Base-by-base conservation (phyloP, 2,329 filamentous ascomycete genomes). In the Lachnellula subtilissima region DNA sequence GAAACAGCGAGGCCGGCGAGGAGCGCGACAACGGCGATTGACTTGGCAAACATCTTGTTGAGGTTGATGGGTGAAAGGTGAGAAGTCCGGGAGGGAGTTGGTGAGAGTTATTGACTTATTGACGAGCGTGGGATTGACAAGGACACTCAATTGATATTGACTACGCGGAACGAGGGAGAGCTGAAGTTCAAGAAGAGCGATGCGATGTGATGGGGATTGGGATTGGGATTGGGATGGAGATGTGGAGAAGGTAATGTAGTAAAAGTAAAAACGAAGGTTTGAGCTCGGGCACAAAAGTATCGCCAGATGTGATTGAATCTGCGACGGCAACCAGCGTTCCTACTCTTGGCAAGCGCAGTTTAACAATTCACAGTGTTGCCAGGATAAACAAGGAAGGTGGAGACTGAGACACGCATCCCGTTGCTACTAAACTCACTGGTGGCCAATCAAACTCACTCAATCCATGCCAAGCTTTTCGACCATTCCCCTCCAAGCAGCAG, bases 31-130 rank as follows among this genome's bases (percentile, higher is more conserved):
- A 61, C 63, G 57, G 65, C 57, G 17, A 59, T 51, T 11, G 66
- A 64, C 25, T 64, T 66, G 56, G 57, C 58, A 49, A 67, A 60
- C 69, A 70, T 70, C 54, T 63, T 66, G 58, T 60, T 25, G 42
- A 48, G 35, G 39, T 60, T 25, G 42, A 51, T 25, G 39, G 35
- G 14, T 48, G 50, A 42, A n/a, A 52, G 46, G 19, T 25, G 35
- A 54, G 47, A 22, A 22, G 22, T 4, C 4, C 22, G 22, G 22
- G 2, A 22, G 14, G 50, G 36, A n/a, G 45, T 35, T 45, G 19
- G 19, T 36, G 14, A 52, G 12, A 14, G 19, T 36, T 19, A 32
- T 51, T 49, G 48, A 32, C 28, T 32, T 32, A 32, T 32, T 32
- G 28, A 32, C 28, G 28, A 32, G 8, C 9, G 28, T 32, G 8